Conservation (phyloP, 106 monocot species). For the Dendrobium nobile region DNA sequence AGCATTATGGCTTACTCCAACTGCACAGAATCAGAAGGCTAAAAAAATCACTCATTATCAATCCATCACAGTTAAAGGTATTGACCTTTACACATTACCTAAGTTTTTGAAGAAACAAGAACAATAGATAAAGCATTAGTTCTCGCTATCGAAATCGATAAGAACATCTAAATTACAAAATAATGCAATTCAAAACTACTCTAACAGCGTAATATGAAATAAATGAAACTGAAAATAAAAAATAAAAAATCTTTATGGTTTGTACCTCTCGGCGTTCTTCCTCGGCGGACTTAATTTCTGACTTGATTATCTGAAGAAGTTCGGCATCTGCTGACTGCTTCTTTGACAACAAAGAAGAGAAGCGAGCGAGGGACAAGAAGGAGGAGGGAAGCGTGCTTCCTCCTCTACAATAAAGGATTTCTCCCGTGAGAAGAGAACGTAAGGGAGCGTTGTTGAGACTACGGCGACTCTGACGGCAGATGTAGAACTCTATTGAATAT, state of each 20-base stretch:
- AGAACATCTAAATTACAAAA: not conserved
- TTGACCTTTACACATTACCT: not conserved
- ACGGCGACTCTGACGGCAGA: not conserved
- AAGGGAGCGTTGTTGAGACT: not conserved
- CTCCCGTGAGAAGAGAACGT: not conserved
- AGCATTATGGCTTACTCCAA: not conserved
- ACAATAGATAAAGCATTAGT: not conserved
- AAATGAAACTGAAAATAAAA: not conserved
- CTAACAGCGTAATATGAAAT: not conserved
- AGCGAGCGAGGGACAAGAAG: not conserved
- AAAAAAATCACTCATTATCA: not conserved
- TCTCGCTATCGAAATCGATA: not conserved
- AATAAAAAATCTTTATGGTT: not conserved
- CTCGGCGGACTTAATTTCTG: slow-evolving; percentile 12
- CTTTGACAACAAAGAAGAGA: slow-evolving; percentile 1
- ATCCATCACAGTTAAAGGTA: not conserved
- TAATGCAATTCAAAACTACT: not conserved
- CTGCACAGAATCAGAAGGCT: not conserved
- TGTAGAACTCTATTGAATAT: not conserved
- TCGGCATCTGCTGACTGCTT: not conserved
- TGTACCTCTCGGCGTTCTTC: slow-evolving; percentile 10
- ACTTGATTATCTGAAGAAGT: slow-evolving; percentile 9
- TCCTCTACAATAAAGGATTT: not conserved
- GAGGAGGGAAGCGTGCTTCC: not conserved
- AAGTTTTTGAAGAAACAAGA: not conserved